phyloP scores from a whole-genome alignment of 2,329 filamentous ascomycete genomes.

The Phialemoniopsis sp. region DNA sequence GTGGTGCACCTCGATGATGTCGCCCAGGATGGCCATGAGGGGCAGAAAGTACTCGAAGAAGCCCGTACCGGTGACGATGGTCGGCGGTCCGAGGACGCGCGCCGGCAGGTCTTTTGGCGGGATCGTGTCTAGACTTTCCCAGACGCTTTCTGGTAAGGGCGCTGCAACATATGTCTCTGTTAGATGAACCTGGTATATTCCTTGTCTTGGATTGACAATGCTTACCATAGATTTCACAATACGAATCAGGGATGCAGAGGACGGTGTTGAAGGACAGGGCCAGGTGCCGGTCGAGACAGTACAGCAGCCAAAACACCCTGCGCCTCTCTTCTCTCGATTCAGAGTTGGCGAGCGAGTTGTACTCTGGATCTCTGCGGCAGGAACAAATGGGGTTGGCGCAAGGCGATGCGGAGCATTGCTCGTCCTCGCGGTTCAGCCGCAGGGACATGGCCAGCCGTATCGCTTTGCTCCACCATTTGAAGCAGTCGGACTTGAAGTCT shows the following conservation, averaged over 20 bases:
- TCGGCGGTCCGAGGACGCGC: constrained; percentile 30
- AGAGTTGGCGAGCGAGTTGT: constrained; percentile 16
- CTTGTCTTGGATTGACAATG: not conserved
- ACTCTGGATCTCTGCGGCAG: constrained; percentile 22
- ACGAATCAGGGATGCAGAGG: constrained; percentile 38
- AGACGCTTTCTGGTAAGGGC: constrained; percentile 33
- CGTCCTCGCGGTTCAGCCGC: constrained; percentile 32
- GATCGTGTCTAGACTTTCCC: constrained; percentile 31
- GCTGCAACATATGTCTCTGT: constrained; percentile 10
- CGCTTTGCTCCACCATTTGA: constrained; percentile 43
- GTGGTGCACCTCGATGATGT: constrained; percentile 43
- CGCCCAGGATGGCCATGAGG: constrained; percentile 41
- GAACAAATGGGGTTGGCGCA: constrained; percentile 25
- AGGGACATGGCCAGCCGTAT: constrained; percentile 29
- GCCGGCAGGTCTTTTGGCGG: constrained; percentile 22
- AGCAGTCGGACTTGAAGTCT: constrained; percentile 42
- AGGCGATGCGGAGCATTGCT: constrained; percentile 14
- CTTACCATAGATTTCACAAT: constrained; percentile 35
- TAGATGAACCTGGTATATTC: too few relatives aligned
- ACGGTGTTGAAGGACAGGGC: constrained; percentile 40
- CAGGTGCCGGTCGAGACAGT: constrained; percentile 40
- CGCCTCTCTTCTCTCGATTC: constrained; percentile 42
- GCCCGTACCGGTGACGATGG: constrained; percentile 31
- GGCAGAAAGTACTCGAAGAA: constrained; percentile 48
- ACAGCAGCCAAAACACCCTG: constrained; percentile 43